Percentiles rank a stretch among this genome's conserved stretches.
These are phyloP conservation scores for Lithocarpus polystachyus DNA, from an alignment of 306 rosid genomes.

Conservation along the genomic window DNA sequence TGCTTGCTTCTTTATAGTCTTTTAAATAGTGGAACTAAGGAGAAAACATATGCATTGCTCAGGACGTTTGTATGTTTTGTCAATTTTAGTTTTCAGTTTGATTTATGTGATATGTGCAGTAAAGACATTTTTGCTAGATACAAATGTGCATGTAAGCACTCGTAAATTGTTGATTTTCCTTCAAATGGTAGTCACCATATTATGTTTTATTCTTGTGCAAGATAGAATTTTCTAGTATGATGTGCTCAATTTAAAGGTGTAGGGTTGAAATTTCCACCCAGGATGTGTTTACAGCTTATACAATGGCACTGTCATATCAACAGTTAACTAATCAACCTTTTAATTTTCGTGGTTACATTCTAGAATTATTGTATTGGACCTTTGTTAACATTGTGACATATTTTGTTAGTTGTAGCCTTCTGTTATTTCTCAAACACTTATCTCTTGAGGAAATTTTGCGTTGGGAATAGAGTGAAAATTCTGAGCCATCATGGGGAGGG, in stretches of 20 bases:
- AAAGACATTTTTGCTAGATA: too few species aligned
- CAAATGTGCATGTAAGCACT: not conserved
- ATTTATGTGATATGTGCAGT: not conserved
- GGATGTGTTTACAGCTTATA: not conserved
- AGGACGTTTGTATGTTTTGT: not conserved
- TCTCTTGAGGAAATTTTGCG: not conserved
- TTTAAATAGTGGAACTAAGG: too few species aligned
- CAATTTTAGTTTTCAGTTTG: not conserved
- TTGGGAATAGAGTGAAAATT: not conserved
- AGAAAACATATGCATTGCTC: too few species aligned
- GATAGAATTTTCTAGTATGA: not conserved
- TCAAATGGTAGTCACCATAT: not conserved
- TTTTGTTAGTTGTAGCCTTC: not conserved
- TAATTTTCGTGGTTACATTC: not conserved
- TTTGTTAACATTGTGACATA: not conserved
- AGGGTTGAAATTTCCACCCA: not conserved
- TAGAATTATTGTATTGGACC: not conserved
- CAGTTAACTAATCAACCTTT: not conserved
- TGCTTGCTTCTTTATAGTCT: too few species aligned
- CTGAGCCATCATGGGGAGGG: not conserved
- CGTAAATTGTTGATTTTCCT: not conserved
- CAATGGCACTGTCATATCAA: not conserved
- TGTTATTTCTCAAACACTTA: not conserved
- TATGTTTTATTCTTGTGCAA: not conserved
- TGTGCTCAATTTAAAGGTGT: too few species aligned